These are phyloP conservation scores for Didymella glomerata DNA, from an alignment of 2,329 filamentous ascomycete species.

Conservation along the genomic window DNA sequence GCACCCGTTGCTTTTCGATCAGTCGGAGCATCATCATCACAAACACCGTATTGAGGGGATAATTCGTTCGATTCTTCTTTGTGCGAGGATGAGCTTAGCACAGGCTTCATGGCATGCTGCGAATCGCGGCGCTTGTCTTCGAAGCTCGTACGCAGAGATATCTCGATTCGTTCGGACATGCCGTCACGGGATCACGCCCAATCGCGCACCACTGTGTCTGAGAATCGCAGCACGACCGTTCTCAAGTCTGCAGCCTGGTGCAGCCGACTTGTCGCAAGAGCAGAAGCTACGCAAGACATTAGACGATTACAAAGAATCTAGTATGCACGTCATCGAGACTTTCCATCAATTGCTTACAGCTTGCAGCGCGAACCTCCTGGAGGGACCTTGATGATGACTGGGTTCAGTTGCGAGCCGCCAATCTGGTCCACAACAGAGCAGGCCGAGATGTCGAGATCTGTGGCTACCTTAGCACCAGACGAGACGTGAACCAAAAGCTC, in stretches of 20 bases:
- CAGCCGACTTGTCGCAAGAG: constrained; percentile 21
- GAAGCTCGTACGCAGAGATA: constrained; percentile 47
- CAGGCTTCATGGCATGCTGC: constrained; percentile 28
- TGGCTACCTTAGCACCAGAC: constrained; percentile 76
- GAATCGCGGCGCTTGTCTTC: constrained; percentile 29
- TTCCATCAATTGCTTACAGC: constrained; percentile 1
- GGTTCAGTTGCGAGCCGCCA: constrained; percentile 7
- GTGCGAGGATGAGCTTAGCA: constrained; percentile 34
- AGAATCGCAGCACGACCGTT: constrained; percentile 27
- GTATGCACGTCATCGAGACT: constrained; percentile 27
- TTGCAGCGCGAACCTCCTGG: constrained; percentile 23
- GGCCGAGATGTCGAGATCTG: constrained; percentile 23
- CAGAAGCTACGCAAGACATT: constrained; percentile 36
- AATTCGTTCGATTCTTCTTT: not conserved
- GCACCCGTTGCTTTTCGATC: constrained; percentile 15
- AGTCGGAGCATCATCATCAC: constrained; percentile 12
- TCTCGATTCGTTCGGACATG: constrained; percentile 43
- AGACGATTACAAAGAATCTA: constrained; percentile 43
- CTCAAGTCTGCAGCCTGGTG: constrained; percentile 11
- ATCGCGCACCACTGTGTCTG: constrained; percentile 19
- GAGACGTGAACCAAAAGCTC: constrained; percentile 72
- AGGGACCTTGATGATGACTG: constrained; percentile 48
- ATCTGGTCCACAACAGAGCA: constrained; percentile 11
- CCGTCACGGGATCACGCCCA: constrained; percentile 41
- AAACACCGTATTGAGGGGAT: not conserved